These are phyloP conservation scores for Debaryomyces sp. DNA, from an alignment of 1,139 yeast species.

Conservation along the genomic window DNA sequence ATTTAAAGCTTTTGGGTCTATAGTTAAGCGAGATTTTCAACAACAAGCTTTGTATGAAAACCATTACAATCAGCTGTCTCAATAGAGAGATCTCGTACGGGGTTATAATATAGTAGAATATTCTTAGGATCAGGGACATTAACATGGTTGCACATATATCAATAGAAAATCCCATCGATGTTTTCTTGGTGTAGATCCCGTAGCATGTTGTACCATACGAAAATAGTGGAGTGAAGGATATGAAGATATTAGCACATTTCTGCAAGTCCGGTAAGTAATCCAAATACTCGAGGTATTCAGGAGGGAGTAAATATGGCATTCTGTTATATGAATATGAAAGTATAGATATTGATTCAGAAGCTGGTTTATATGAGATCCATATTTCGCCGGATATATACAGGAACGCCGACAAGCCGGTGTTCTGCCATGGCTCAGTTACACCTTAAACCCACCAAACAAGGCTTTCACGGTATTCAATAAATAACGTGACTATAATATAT, in stretches of 20 bases:
- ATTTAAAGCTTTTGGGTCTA: constrained; percentile 48
- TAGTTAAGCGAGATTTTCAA: constrained; percentile 64
- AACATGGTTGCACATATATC: constrained; percentile 93
- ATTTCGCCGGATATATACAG: neutral
- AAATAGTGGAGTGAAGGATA: constrained; percentile 77
- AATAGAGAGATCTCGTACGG: constrained; percentile 79
- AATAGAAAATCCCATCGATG: constrained; percentile 78
- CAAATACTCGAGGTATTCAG: constrained; percentile 26
- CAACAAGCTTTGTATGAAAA: constrained; percentile 67
- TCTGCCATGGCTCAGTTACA: neutral
- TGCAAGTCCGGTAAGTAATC: constrained; percentile 51
- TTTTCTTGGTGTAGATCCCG: constrained; percentile 61
- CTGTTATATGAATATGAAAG: neutral
- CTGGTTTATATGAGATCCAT: neutral
- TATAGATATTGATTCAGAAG: neutral
- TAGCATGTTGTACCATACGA: constrained; percentile 85
- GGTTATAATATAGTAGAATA: constrained; percentile 73
- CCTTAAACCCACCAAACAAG: neutral
- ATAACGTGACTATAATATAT: neutral
- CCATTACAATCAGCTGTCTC: constrained; percentile 78
- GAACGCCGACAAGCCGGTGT: neutral
- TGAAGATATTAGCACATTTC: constrained; percentile 43
- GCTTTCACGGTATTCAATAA: neutral
- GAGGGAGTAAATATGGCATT: constrained; percentile 21
- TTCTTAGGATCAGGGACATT: constrained; percentile 71